Evolutionary conservation across 2,329 filamentous ascomycete species (phyloP), one percentile per base, ranked within the genome.

Genomic region (Metarhizium anisopliae): DNA sequence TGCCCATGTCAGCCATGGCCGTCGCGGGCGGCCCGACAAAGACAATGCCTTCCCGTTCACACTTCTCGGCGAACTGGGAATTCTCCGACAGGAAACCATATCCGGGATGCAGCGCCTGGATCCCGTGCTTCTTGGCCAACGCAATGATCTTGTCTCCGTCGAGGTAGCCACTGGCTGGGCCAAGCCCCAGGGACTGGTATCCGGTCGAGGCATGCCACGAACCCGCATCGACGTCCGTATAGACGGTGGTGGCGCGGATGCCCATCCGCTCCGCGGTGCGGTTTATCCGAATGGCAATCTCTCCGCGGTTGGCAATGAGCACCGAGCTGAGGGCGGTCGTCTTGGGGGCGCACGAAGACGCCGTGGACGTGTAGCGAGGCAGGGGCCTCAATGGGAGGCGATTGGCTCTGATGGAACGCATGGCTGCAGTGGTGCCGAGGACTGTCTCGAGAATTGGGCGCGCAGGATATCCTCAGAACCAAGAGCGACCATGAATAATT

Each of bases 21-120:
- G 83, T 80, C 32, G 85, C 84, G 3, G 94, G 91, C 1, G 94
- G 94, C 0, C 94, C 94, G 64, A 99, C 95, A 68, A 99, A 99
- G 55, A 93, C 86, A 60, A 99, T 81, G 11, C 94, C 94, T 49
- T 92, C 92, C 64, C 94, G 85, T 63, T 89, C 87, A 69, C 93
- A 97, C 68, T 89, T 86, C 64, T 85, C 84, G 3, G 94, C 94
- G 69, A 99, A 99, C 6, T 79, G 83, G 7, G 93, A 86, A 71
- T 99, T 99, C 74, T 99, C 94, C 59, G 89, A 95, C 61, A 97
- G 75, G 67, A 95, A 99, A 47, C 94, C 94, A 74, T 99, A 99
- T 29, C 94, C 94, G 0, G 94, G 94, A 71, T 99, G 94, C 62
- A 99, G 86, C 4, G 90, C 93, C 68, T 93, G 84, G 65, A 95